Conservation (phyloP, 768 basidiomycete species). For the Pisolithus orientalis region DNA sequence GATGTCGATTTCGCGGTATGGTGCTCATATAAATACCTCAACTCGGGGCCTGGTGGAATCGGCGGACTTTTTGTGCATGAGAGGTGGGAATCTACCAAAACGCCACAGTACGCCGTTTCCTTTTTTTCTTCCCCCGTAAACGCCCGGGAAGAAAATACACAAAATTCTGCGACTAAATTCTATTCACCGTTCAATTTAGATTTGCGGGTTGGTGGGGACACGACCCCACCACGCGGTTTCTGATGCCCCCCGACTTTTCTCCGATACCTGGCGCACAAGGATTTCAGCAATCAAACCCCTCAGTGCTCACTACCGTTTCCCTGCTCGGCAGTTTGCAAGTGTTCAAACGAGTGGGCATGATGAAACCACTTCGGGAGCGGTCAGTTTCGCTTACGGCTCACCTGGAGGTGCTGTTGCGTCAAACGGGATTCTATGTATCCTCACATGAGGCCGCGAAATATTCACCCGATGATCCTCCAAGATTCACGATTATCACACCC, state of each 20-base stretch:
- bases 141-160: background rate
- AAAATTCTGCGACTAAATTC: background rate
- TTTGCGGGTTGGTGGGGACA: constrained; percentile 99
- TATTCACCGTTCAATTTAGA: constrained; percentile 36
- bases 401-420: constrained; percentile 57
- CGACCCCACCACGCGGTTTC: constrained; percentile 77
- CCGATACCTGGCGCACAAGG: constrained; percentile 89
- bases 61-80: constrained; percentile 89
- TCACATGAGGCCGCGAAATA: constrained; percentile 27
- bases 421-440: constrained; percentile 60
- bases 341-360: constrained; percentile 75
- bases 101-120: constrained; percentile 51
- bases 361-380: constrained; percentile 60
- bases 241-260: constrained; percentile 79
- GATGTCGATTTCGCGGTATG: constrained; percentile 95
- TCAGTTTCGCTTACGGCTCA: constrained; percentile 63
- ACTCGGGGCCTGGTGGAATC: constrained; percentile 95
- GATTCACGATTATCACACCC: constrained; percentile 95
- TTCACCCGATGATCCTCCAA: constrained; percentile 24
- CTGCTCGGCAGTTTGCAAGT: constrained; percentile 79
- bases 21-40: constrained; percentile 98
- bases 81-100: constrained; percentile 60
- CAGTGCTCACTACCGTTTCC: constrained; percentile 69
- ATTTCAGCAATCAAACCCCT: constrained; percentile 95
- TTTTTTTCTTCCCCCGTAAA: constrained; percentile 3